A percentile compares a stretch with the other conserved stretches of the same genome.
phyloP scores from a whole-genome alignment of 371 early-diverging fungal genomes.

The Enteropsectra breve region DNA sequence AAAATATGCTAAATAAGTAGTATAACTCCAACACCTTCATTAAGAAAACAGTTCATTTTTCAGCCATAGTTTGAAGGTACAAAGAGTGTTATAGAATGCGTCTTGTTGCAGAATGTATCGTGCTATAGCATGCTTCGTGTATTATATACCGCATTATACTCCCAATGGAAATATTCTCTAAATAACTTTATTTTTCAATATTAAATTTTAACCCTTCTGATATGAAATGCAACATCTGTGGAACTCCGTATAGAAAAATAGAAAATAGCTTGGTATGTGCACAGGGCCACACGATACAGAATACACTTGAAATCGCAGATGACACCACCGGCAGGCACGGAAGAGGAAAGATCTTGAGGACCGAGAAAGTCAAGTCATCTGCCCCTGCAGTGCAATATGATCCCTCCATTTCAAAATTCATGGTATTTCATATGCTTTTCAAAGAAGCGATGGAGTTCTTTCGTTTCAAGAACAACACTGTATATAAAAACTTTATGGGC shows the following conservation, averaged over 20 bases:
- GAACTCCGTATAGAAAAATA: conserved; percentile 2
- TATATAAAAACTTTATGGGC: background rate
- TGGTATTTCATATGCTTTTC: background rate
- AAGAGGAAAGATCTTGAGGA: conserved; percentile 4
- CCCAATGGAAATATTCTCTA: no score
- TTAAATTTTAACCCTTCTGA: background rate
- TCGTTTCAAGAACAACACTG: background rate
- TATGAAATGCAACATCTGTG: conserved; percentile 17
- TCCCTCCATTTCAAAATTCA: background rate
- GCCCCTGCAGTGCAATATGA: background rate
- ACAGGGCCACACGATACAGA: conserved; percentile 24
- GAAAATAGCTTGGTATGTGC: conserved; percentile 16
- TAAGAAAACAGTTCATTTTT: no score
- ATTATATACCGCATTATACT: no score
- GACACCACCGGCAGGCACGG: background rate
- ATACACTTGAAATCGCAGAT: conserved; percentile 12
- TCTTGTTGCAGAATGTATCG: no score
- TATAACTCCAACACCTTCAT: no score
- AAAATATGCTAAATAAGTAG: no score
- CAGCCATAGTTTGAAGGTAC: no score
- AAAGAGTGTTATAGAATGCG: no score
- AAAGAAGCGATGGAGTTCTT: conserved; percentile 6
- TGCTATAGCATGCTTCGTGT: no score
- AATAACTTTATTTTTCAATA: no score
- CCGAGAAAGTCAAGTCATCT: background rate